These are phyloP conservation scores for Aspergillus asperescens DNA, from an alignment of 495 filamentous ascomycete genomes.

Conservation along the genomic window DNA sequence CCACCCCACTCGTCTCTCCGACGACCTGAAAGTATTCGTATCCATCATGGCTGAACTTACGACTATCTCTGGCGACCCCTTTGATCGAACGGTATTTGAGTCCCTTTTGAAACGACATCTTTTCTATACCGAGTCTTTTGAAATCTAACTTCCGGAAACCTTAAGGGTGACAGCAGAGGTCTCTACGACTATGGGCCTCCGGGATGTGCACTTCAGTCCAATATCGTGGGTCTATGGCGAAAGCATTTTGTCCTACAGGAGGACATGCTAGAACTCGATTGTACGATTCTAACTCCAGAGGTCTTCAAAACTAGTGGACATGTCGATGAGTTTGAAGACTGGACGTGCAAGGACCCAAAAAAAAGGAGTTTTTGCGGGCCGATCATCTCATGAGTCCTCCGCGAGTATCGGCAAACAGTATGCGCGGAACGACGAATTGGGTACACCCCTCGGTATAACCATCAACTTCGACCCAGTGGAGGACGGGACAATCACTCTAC, in stretches of 20 bases:
- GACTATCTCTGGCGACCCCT: slow-evolving; percentile 80
- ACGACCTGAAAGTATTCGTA: neutral
- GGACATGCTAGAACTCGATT: slow-evolving; percentile 88
- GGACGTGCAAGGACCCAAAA: slow-evolving; percentile 99
- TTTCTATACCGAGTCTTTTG: slow-evolving; percentile 93
- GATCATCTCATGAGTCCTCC: slow-evolving; percentile 82
- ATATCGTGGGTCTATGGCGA: slow-evolving; percentile 86
- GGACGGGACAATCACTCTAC: slow-evolving; percentile 61
- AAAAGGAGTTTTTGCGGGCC: slow-evolving; percentile 93
- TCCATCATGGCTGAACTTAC: slow-evolving; percentile 56
- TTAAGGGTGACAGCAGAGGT: slow-evolving; percentile 65
- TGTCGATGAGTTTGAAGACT: slow-evolving; percentile 96
- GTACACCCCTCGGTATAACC: slow-evolving; percentile 61
- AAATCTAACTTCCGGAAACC: slow-evolving; percentile 56
- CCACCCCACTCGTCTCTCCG: neutral
- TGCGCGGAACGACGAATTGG: slow-evolving; percentile 61
- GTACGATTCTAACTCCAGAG: slow-evolving; percentile 76
- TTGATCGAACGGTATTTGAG: slow-evolving; percentile 76
- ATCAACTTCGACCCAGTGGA: slow-evolving; percentile 65
- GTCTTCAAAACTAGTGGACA: slow-evolving; percentile 95
- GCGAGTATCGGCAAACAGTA: slow-evolving; percentile 67
- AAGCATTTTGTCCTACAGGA: slow-evolving; percentile 89
- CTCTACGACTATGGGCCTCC: slow-evolving; percentile 84
- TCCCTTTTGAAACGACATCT: slow-evolving; percentile 77
- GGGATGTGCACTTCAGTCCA: slow-evolving; percentile 71